These are phyloP conservation scores for Halophytophthora polymorphica DNA, from an alignment of 352 stramenopile species.

Conservation along the genomic window DNA sequence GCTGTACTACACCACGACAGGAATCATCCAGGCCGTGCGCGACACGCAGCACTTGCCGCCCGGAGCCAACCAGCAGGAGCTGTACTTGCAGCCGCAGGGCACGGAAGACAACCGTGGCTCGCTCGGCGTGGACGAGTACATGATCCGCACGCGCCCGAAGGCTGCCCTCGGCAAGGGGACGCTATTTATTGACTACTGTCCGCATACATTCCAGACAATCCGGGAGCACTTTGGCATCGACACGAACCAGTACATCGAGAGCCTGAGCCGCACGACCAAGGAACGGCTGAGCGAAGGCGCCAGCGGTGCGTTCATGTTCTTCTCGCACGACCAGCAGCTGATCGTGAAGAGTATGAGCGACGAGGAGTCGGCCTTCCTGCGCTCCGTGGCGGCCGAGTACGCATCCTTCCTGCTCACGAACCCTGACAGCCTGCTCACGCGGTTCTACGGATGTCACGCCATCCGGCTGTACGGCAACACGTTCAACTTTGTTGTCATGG, in stretches of 20 bases:
- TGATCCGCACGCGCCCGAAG: conserved; percentile 78
- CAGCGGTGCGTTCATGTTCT: conserved; percentile 89
- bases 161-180: conserved; percentile 71
- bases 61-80: conserved; percentile 67
- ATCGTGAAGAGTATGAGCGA: conserved; percentile 91
- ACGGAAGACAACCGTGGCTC: conserved; percentile 75
- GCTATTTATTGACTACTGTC: conserved; percentile 85
- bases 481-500: conserved; percentile 90
- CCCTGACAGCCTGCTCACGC: conserved; percentile 74
- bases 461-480: conserved; percentile 86
- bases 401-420: conserved; percentile 80
- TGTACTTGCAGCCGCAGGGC: conserved; percentile 76
- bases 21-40: conserved; percentile 83
- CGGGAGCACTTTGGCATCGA: conserved; percentile 82
- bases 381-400: conserved; percentile 78
- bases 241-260: conserved; percentile 82
- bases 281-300: conserved; percentile 84
- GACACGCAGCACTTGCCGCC: conserved; percentile 67
- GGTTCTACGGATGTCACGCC: conserved; percentile 84
- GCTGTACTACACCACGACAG: conserved; percentile 86
- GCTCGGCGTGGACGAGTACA: conserved; percentile 79
- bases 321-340: conserved; percentile 84
- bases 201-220: conserved; percentile 85
- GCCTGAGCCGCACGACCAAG: conserved; percentile 80
- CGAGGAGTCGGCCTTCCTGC: conserved; percentile 78